Evolutionary conservation across 192 early-diverging fungal genomes (phyloP).

Genomic region (Gaertneriomyces sp.): DNA sequence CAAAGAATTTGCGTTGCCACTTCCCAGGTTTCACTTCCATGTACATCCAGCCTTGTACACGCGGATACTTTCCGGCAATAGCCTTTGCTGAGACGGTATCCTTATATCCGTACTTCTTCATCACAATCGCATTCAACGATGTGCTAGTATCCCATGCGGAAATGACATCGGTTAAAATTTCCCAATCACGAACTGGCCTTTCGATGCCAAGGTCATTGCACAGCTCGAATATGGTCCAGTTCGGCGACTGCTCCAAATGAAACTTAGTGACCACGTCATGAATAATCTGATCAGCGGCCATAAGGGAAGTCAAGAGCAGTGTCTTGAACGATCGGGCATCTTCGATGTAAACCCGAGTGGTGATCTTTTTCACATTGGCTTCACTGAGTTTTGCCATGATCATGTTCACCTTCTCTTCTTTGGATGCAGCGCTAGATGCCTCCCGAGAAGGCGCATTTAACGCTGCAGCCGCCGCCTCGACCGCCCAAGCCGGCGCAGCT

Average conservation of each 20-base stretch:
- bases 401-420: constrained; percentile 14
- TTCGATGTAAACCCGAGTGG: constrained; percentile 86
- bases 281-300: constrained; percentile 69
- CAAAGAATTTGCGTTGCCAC: constrained; percentile 77
- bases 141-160: constrained; percentile 75
- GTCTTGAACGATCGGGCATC: constrained; percentile 73
- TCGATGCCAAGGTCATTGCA: constrained; percentile 83
- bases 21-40: constrained; percentile 77
- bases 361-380: constrained; percentile 48
- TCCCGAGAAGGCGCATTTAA: not conserved
- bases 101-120: constrained; percentile 70
- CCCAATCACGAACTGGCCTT: constrained; percentile 87
- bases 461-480: constrained; percentile 1
- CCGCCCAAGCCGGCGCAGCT: constrained; percentile 12
- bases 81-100: constrained; percentile 55
- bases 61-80: constrained; percentile 43
- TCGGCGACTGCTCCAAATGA: constrained; percentile 41
- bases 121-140: constrained; percentile 67
- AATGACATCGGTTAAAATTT: constrained; percentile 75
- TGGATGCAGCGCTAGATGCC: not conserved
- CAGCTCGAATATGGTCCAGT: constrained; percentile 91
- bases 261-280: constrained; percentile 62
- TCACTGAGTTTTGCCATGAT: constrained; percentile 35
- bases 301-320: constrained; percentile 69
- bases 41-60: constrained; percentile 65